A percentile compares a stretch with the other conserved stretches of the same genome.
Conservation (phyloP, 768 basidiomycete species). For the Tulasnella sp. region DNA sequence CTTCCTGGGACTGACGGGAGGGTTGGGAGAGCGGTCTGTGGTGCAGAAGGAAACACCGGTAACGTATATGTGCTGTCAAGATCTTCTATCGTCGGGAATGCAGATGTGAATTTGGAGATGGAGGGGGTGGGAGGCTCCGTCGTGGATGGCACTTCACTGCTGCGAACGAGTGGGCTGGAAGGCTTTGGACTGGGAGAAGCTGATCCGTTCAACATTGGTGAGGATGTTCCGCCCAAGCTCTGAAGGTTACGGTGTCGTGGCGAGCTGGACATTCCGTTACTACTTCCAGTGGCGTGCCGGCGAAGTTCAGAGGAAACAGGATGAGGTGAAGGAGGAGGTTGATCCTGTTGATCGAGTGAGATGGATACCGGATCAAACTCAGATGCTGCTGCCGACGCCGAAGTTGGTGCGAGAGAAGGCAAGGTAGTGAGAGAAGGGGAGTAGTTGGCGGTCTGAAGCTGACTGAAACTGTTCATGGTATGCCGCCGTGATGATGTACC, state of each 20-base stretch:
- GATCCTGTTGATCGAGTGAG: too few relatives aligned
- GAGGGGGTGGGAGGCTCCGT: constrained; percentile 4
- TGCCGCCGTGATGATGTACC: too few relatives aligned
- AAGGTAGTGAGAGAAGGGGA: too few relatives aligned
- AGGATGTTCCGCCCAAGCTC: not conserved
- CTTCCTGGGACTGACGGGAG: constrained; percentile 10
- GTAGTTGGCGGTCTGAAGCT: too few relatives aligned
- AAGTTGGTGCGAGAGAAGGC: constrained; percentile 13
- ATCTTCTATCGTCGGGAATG: constrained; percentile 11
- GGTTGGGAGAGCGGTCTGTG: not conserved
- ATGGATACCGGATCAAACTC: too few relatives aligned
- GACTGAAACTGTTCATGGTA: too few relatives aligned
- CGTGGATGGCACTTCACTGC: not conserved
- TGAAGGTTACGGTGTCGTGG: not conserved
- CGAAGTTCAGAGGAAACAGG: not conserved
- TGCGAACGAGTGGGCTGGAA: too few relatives aligned
- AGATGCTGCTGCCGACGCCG: not conserved
- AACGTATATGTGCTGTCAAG: not conserved
- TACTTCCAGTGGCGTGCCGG: too few relatives aligned
- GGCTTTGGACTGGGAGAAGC: too few relatives aligned
- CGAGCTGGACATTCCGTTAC: not conserved
- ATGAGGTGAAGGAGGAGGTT: constrained; percentile 17
- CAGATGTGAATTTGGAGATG: constrained; percentile 1
- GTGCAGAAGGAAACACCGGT: not conserved
- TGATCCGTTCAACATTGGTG: not conserved